A percentile compares a stretch with the other conserved stretches of the same genome.
Conservation (phyloP, 768 basidiomycete species). For the Austroboletus festivus region DNA sequence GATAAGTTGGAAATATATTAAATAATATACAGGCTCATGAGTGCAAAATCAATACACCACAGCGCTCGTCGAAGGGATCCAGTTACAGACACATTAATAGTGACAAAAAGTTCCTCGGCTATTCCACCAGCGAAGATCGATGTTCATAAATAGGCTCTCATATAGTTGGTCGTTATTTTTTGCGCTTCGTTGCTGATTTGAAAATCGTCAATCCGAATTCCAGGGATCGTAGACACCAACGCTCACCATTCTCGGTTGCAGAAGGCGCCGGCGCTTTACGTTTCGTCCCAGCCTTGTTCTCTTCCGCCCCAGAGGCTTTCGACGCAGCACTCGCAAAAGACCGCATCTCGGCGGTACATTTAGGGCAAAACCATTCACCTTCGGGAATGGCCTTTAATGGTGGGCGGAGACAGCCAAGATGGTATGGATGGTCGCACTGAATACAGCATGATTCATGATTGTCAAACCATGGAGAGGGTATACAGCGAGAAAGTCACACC, state of each 20-base stretch:
- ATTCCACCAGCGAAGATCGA: background rate
- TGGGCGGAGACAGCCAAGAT: conserved; percentile 76
- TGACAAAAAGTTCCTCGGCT: background rate
- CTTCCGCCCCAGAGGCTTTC: conserved; percentile 14
- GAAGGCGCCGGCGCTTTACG: conserved; percentile 41
- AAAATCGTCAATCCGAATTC: background rate
- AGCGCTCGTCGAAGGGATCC: background rate
- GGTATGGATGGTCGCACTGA: conserved; percentile 89
- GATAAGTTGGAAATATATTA: conserved; percentile 15
- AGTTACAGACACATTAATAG: conserved; percentile 1
- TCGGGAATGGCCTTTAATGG: conserved; percentile 76
- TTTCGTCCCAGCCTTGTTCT: conserved; percentile 35
- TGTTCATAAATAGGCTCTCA: background rate
- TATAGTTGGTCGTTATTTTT: conserved; percentile 27
- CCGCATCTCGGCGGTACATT: conserved; percentile 60
- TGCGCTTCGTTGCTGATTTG: conserved; percentile 37
- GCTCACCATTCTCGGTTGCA: conserved; percentile 38
- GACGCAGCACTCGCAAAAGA: conserved; percentile 32
- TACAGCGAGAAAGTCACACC: conserved; percentile 37
- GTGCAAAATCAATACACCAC: conserved; percentile 6
- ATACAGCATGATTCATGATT: background rate
- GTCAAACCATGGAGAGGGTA: conserved; percentile 1
- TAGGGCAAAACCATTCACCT: conserved; percentile 90
- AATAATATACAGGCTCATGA: conserved; percentile 22
- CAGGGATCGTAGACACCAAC: background rate